Conservation (phyloP, 305 asterid species). For the Ruellia speciosa region DNA sequence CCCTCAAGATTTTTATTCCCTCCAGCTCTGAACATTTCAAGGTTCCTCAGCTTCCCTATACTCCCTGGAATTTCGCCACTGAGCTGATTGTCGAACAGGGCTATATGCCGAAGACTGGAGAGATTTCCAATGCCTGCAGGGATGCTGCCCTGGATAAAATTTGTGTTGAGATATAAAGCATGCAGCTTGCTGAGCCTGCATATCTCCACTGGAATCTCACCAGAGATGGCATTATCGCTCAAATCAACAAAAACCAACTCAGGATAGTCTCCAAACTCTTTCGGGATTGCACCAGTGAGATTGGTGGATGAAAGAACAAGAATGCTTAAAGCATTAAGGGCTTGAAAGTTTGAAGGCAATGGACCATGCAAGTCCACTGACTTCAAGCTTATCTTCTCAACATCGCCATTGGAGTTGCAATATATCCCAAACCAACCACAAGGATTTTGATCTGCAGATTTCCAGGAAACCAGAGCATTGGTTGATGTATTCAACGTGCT, state of each 20-base stretch:
- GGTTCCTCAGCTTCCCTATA: conserved; percentile 49
- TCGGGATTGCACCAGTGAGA: conserved; percentile 73
- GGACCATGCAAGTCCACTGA: conserved; percentile 67
- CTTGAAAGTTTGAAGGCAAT: conserved; percentile 62
- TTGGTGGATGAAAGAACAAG: conserved; percentile 69
- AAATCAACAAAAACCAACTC: conserved; percentile 47
- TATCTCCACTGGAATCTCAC: conserved; percentile 65
- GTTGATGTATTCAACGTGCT: conserved; percentile 35
- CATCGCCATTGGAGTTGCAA: conserved; percentile 55
- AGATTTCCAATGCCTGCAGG: conserved; percentile 66
- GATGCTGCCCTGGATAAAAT: conserved; percentile 49
- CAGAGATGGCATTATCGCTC: conserved; percentile 61
- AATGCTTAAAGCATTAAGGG: conserved; percentile 44
- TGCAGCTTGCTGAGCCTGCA: conserved; percentile 53
- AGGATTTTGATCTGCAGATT: conserved; percentile 38
- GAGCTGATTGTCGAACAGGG: conserved; percentile 73
- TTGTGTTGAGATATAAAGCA: conserved; percentile 44
- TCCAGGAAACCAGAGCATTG: conserved; percentile 52
- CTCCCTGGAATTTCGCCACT: conserved; percentile 66
- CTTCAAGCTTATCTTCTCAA: conserved; percentile 45
- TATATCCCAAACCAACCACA: conserved; percentile 73
- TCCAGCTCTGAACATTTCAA: conserved; percentile 69
- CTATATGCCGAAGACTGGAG: conserved; percentile 36
- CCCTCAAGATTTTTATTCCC: conserved; percentile 83
- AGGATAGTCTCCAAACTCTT: conserved; percentile 60